Conservation (phyloP, 495 filamentous ascomycete genomes). For the Neurospora tetrasperma region DNA sequence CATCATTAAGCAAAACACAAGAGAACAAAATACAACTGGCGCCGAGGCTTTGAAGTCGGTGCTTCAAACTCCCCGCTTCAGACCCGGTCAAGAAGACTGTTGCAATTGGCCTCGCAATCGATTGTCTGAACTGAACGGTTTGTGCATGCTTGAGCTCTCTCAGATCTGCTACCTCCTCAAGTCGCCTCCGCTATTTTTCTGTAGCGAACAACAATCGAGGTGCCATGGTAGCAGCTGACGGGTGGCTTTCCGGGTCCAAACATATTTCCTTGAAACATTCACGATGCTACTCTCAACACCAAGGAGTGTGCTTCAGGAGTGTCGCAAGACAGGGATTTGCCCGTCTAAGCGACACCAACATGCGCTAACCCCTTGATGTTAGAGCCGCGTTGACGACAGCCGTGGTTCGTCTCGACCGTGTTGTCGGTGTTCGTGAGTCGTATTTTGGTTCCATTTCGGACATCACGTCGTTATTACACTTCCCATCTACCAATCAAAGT, state of each 20-base stretch:
- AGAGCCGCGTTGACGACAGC: background rate
- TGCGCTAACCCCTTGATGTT: background rate
- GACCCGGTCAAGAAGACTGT: background rate
- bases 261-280: background rate
- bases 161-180: background rate
- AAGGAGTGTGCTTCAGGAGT: constrained; percentile 32
- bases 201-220: background rate
- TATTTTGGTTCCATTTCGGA: background rate
- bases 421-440: background rate
- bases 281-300: background rate
- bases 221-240: background rate
- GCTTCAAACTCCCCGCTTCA: background rate
- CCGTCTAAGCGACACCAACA: constrained; percentile 3
- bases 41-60: background rate
- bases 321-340: constrained; percentile 39
- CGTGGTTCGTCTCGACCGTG: background rate
- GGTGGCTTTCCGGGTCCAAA: background rate
- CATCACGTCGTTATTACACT: background rate
- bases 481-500: background rate
- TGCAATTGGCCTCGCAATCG: background rate
- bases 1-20: background rate
- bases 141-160: too few species aligned
- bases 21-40: background rate
- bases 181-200: background rate
- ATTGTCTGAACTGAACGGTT: too few species aligned